Percentiles rank a stretch among this genome's conserved stretches.
Evolutionary conservation across 176 grass and related monocot species (phyloP).

Genomic region (Echinochloa phyllopogon): DNA sequence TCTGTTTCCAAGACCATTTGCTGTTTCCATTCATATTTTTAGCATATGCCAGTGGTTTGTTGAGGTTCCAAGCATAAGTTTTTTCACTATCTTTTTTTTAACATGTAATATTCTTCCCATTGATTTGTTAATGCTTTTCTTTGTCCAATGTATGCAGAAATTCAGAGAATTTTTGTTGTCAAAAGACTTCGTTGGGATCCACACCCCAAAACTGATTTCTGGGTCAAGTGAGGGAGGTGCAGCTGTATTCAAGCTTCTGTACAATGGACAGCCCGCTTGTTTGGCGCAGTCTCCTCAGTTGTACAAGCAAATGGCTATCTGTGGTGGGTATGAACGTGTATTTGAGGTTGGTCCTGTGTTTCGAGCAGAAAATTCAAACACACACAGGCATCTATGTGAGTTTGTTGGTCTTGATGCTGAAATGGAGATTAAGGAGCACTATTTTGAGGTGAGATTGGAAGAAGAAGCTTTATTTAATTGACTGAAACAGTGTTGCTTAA

Average conservation of each 20-base stretch:
- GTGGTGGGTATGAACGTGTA: constrained; percentile 79
- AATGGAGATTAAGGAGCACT: constrained; percentile 97
- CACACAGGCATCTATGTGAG: constrained; percentile 94
- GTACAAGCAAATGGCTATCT: constrained; percentile 85
- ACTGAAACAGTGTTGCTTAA: neutral
- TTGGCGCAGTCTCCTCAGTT: constrained; percentile 92
- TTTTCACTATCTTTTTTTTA: neutral
- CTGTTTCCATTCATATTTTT: neutral
- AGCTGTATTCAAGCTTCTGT: constrained; percentile 78
- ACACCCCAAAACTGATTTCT: constrained; percentile 73
- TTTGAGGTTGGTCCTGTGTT: constrained; percentile 91
- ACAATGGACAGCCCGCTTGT: constrained; percentile 93
- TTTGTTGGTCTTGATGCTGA: constrained; percentile 97
- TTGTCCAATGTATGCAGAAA: constrained; percentile 41
- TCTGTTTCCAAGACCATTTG: neutral
- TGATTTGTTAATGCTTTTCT: neutral
- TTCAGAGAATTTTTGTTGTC: constrained; percentile 74
- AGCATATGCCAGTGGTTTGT: neutral
- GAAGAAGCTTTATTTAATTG: neutral
- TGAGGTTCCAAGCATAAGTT: neutral
- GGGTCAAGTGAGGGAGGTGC: constrained; percentile 97
- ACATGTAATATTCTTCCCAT: neutral
- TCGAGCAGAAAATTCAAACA: constrained; percentile 90
- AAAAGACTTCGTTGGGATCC: constrained; percentile 81
- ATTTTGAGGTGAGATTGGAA: constrained; percentile 74